Evolutionary conservation across 345 rosid genomes (phyloP).

Genomic region (Brassica cretica): DNA sequence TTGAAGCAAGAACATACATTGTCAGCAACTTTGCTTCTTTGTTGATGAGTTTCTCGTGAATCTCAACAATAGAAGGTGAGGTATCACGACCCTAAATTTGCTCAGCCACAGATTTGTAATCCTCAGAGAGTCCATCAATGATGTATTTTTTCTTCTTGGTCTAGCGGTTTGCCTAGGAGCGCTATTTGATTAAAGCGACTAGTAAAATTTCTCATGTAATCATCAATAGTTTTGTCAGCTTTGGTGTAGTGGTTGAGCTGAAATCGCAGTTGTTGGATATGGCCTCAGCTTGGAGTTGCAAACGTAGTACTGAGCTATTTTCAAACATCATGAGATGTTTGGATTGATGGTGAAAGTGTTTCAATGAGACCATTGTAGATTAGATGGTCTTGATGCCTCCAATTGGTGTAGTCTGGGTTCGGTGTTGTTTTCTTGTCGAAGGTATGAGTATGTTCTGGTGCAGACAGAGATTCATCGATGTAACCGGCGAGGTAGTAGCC

Average conservation of each 20-base stretch:
- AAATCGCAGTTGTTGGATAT: background rate
- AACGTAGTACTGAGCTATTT: background rate
- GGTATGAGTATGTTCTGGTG: background rate
- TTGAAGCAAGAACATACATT: background rate
- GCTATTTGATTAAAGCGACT: background rate
- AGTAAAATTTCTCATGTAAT: background rate
- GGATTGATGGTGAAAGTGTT: background rate
- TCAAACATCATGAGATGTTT: background rate
- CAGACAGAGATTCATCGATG: background rate
- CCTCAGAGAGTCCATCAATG: background rate
- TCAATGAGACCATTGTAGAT: background rate
- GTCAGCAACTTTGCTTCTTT: background rate
- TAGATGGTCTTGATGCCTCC: background rate
- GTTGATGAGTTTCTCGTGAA: background rate
- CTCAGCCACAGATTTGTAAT: background rate
- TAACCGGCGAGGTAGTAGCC: background rate
- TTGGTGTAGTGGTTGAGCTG: background rate
- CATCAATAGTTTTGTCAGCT: background rate
- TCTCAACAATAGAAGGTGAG: background rate
- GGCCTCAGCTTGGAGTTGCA: background rate
- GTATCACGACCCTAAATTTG: background rate
- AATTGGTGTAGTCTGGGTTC: background rate
- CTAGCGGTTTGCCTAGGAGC: background rate
- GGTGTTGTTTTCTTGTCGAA: background rate
- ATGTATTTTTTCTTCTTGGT: background rate